Base-by-base conservation (phyloP, 352 stramenopile species). In the Phytopythium aichiense region DNA sequence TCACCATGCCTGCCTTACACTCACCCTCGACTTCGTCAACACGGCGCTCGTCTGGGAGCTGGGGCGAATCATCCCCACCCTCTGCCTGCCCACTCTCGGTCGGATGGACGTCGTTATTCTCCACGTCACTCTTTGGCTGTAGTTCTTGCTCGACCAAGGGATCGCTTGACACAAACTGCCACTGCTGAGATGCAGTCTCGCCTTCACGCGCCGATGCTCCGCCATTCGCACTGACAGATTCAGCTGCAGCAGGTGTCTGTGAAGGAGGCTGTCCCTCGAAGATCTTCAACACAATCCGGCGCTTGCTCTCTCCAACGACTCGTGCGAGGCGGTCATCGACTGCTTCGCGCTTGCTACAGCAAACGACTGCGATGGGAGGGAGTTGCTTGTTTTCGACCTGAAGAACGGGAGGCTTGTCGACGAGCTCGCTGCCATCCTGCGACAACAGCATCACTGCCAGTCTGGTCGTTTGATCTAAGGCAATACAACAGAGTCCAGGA, bases 221-320 rank as follows among this genome's bases (percentile, higher is more conserved):
- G 46, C 35, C 46, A 7, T 15, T 42, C 3, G 28, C 18, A 31
- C 22, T 16, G 2, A 3, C 22, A 18, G 28, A 6, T 7, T 64
- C 31, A 16, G 13, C 8, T 2, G 23, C 46, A 28, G 11, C 7
- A 25, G 55, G 16, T 6, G 13, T 51, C 12, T 56, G 53, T 3
- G 16, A 22, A 33, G 56, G 65, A 23, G 60, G 37, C 4, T 58
- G 30, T 2, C 72, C 76, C 65, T 84, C 64, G 54, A 82, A 84
- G 7, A 87, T 59, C 5, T 69, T 67, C 13, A 87, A 25, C 15
- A 68, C 66, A 37, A 87, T 48, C 3, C 35, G 65, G 22, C 77
- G 69, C 33, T 62, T 53, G 11, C 66, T 76, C 52, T 89, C 79
- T 15, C 75, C 74, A 13, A 23, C 9, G 0, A 85, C 72, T 11